Percentiles rank a stretch among this genome's conserved stretches.
These are phyloP conservation scores for Tylopilus felleus DNA, from an alignment of 768 basidiomycete species.

Conservation along the genomic window DNA sequence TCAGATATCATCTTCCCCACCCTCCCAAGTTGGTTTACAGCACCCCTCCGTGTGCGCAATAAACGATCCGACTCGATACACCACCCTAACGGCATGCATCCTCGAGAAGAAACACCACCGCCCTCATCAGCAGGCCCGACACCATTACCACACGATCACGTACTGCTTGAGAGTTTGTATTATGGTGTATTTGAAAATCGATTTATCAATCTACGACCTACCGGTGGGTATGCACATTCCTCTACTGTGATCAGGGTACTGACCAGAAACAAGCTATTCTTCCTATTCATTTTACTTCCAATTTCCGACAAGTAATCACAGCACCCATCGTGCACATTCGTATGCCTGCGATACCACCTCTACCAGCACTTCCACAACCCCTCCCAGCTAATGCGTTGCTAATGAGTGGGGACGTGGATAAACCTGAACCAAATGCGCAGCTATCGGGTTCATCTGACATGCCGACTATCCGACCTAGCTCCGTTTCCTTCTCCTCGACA, in stretches of 20 bases:
- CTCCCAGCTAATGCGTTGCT: conserved; percentile 27
- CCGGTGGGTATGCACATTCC: conserved; percentile 42
- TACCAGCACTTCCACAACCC: conserved; percentile 42
- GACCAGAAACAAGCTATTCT: conserved; percentile 48
- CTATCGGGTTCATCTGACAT: conserved; percentile 11
- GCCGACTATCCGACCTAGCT: conserved; percentile 36
- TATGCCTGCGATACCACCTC: conserved; percentile 68
- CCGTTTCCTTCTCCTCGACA: conserved; percentile 53
- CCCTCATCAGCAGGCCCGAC: conserved; percentile 31
- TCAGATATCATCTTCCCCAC: conserved; percentile 74
- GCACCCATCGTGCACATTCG: conserved; percentile 62
- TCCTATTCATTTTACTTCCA: conserved; percentile 66
- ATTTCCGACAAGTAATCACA: conserved; percentile 62
- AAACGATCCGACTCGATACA: conserved; percentile 48
- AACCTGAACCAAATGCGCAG: conserved; percentile 20
- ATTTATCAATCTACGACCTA: conserved; percentile 69
- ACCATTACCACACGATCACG: conserved; percentile 59
- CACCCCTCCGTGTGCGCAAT: conserved; percentile 56
- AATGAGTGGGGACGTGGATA: conserved; percentile 25
- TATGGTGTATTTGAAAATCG: conserved; percentile 65
- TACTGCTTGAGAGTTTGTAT: conserved; percentile 63
- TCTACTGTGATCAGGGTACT: conserved; percentile 1
- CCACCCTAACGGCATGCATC: conserved; percentile 45
- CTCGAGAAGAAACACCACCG: conserved; percentile 31
- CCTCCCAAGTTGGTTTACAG: conserved; percentile 75